A percentile compares a stretch with the other conserved stretches of the same genome.
Evolutionary conservation across 306 rosid species (phyloP).

Genomic region (Quercus glauca): DNA sequence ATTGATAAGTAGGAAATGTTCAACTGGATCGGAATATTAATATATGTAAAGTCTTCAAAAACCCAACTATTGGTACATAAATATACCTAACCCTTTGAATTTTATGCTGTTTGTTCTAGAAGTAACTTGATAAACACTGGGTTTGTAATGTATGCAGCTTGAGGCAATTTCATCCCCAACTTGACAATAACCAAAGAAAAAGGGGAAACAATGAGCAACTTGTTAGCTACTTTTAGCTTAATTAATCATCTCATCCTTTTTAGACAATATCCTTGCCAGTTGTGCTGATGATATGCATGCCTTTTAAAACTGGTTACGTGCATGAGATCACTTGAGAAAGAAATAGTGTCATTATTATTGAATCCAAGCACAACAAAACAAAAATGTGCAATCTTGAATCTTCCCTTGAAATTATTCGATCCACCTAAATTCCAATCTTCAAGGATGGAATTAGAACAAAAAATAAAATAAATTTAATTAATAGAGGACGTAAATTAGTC

Average conservation of each 20-base stretch:
- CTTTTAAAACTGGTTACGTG: background rate
- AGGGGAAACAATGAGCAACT: background rate
- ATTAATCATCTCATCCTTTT: no score
- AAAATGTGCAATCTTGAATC: background rate
- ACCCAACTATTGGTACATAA: background rate
- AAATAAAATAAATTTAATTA: no score
- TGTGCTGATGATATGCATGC: conserved; percentile 13
- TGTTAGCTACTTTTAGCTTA: no score
- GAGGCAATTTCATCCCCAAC: background rate
- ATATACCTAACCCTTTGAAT: conserved; percentile 3
- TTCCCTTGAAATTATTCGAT: background rate
- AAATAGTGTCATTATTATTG: no score
- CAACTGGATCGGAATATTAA: background rate
- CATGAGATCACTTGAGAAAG: no score
- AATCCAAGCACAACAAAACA: background rate
- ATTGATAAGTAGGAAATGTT: background rate
- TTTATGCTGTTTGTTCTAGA: background rate
- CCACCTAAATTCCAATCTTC: background rate
- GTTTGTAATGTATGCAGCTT: background rate
- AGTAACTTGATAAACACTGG: background rate
- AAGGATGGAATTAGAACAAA: background rate
- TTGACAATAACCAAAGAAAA: background rate
- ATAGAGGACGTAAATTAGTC: background rate
- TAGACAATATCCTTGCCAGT: background rate
- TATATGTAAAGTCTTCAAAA: background rate